Percentiles rank a stretch among this genome's conserved stretches.
phyloP scores from a whole-genome alignment of 2,329 filamentous ascomycete species.

The Claviceps citrina region DNA sequence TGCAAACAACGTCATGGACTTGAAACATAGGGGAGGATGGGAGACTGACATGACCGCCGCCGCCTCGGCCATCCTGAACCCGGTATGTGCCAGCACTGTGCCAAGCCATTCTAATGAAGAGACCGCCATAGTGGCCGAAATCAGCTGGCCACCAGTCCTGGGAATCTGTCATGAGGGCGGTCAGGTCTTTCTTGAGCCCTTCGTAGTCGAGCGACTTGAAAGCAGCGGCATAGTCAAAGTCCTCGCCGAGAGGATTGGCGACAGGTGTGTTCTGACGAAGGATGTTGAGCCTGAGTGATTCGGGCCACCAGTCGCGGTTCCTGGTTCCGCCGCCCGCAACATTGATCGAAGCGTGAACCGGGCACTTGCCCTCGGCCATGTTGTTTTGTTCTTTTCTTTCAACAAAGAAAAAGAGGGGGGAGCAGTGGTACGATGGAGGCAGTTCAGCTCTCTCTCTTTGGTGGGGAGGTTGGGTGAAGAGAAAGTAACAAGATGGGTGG shows the following conservation, averaged over 20 bases:
- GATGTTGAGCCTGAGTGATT: constrained; percentile 50
- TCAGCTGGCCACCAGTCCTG: constrained; percentile 74
- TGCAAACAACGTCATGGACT: too few species aligned
- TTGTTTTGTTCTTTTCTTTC: neutral
- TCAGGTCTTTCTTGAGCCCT: constrained; percentile 61
- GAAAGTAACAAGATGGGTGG: neutral
- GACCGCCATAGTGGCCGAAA: constrained; percentile 65
- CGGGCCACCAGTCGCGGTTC: constrained; percentile 63
- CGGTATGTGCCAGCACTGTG: constrained; percentile 69
- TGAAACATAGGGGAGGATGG: neutral
- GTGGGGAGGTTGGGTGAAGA: neutral
- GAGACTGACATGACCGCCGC: constrained; percentile 39
- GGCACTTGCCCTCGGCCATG: constrained; percentile 19
- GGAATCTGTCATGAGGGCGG: constrained; percentile 59
- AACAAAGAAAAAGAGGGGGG: neutral
- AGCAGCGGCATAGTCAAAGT: constrained; percentile 57
- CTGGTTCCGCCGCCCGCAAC: constrained; percentile 47
- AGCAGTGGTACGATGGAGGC: neutral
- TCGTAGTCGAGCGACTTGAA: constrained; percentile 46
- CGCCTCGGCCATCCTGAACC: constrained; percentile 58
- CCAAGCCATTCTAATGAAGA: constrained; percentile 72
- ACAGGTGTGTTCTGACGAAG: constrained; percentile 53
- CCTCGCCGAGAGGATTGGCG: constrained; percentile 47
- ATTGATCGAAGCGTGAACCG: constrained; percentile 19
- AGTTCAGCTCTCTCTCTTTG: neutral